These are phyloP conservation scores for Mucor sp. DNA, from an alignment of 371 early-diverging fungal genomes.

Conservation along the genomic window DNA sequence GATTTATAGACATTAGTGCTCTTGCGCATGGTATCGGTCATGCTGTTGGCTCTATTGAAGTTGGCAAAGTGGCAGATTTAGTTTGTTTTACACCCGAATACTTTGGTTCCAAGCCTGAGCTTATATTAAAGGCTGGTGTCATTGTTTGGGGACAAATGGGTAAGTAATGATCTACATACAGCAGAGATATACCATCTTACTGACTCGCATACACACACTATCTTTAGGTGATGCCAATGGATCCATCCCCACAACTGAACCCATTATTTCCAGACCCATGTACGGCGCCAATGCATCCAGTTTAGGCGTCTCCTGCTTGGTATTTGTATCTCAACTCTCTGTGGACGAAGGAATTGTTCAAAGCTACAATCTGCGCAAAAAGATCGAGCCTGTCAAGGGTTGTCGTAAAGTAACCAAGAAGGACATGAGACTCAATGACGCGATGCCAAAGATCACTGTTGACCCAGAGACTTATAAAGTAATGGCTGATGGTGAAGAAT, in stretches of 20 bases:
- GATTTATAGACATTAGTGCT: slow-evolving; percentile 42
- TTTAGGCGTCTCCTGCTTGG: slow-evolving; percentile 57
- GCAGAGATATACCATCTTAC: background rate
- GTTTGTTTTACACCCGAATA: slow-evolving; percentile 81
- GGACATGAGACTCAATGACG: slow-evolving; percentile 84
- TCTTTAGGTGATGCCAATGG: slow-evolving; percentile 80
- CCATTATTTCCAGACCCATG: slow-evolving; percentile 82
- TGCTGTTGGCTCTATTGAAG: slow-evolving; percentile 89
- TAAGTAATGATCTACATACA: too few relatives aligned
- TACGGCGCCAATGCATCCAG: slow-evolving; percentile 74
- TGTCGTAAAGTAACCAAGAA: slow-evolving; percentile 78
- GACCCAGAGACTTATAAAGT: slow-evolving; percentile 93
- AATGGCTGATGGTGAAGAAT: slow-evolving; percentile 73
- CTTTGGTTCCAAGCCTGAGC: slow-evolving; percentile 88
- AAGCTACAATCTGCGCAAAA: slow-evolving; percentile 69
- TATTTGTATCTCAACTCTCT: slow-evolving; percentile 83
- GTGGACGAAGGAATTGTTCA: slow-evolving; percentile 55
- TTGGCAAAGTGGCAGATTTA: slow-evolving; percentile 90
- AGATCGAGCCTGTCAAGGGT: slow-evolving; percentile 70
- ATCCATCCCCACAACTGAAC: slow-evolving; percentile 84
- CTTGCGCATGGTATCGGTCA: slow-evolving; percentile 88
- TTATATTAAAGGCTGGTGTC: slow-evolving; percentile 87
- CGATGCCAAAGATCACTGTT: slow-evolving; percentile 75
- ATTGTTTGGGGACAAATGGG: slow-evolving; percentile 82
- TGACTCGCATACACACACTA: too few relatives aligned